A percentile compares a stretch with the other conserved stretches of the same genome.
Conservation (phyloP, 306 rosid genomes). For the Cotoneaster glaucophyllus region DNA sequence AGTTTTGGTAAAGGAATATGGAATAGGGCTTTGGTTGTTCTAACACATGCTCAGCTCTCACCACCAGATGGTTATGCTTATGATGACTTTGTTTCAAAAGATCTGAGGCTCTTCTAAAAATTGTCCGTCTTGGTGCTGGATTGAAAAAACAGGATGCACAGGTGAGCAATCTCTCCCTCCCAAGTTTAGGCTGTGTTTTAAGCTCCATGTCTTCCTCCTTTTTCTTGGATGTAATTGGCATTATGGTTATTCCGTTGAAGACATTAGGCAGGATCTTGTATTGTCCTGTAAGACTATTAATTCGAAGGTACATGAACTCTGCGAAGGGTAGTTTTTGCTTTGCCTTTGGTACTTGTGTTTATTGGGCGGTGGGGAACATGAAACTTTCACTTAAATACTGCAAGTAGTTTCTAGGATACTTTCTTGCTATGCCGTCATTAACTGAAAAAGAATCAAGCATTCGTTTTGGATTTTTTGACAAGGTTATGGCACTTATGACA, state of each 20-base stretch:
- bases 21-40: constrained; percentile 79
- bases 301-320: background rate
- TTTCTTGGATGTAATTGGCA: background rate
- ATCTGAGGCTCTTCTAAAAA: constrained; percentile 73
- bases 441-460: background rate
- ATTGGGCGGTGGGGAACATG: too few species aligned
- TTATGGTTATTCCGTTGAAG: background rate
- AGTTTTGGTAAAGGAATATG: constrained; percentile 86
- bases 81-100: constrained; percentile 73
- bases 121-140: constrained; percentile 55
- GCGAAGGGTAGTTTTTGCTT: background rate
- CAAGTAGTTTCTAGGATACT: background rate
- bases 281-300: background rate
- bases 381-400: background rate
- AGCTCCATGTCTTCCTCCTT: background rate
- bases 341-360: background rate
- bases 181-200: background rate
- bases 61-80: constrained; percentile 91
- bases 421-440: background rate
- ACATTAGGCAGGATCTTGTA: background rate
- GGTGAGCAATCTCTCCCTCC: constrained; percentile 29
- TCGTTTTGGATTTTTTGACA: background rate
- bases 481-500: background rate
- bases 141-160: constrained; percentile 46
- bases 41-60: constrained; percentile 87